Base-by-base conservation (phyloP, 495 filamentous ascomycete genomes). In the Aspergillus nidulans region DNA sequence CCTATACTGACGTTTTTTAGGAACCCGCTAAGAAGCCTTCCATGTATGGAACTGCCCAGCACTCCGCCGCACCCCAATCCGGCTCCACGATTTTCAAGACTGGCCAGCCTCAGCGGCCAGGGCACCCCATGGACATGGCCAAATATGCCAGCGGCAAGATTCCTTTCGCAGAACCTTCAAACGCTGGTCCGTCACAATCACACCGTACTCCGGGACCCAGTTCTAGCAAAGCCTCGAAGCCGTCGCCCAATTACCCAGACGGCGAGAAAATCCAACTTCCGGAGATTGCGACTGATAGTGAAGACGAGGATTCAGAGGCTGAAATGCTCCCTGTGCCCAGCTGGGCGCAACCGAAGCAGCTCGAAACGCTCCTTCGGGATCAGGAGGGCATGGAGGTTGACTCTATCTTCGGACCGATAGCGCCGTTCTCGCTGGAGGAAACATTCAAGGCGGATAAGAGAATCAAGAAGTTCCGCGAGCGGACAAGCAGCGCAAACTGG, bases 401-500 rank as follows among this genome's bases (percentile, higher is more conserved):
- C 64, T 78, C 84, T 16, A 85, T 99, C 30, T 99, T 99, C 64
- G 94, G 94, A 1, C 87, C 89, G 2, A 88, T 94, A 43, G 85
- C 80, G 12, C 87, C 88, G 30, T 80, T 97, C 63, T 85, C 88
- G 56, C 89, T 99, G 81, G 94, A 99, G 64, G 91, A 97, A 61
- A 90, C 96, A 41, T 99, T 99, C 74, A 86, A 81, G 64, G 80
- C 83, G 55, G 88, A 85, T 66, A 89, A 89, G 65, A 79, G 88
- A 57, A 82, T 86, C 69, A 86, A 89, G 71, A 86, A 87, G 67
- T 97, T 95, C 75, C 80, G 95, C 21, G 84, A 86, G 24, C 76
- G 94, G 20, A 96, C 91, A 28, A 94, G 88, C 58, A 95, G 90
- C 67, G 95, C 94, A 7, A 94, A 95, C 69, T 99, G 94, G 94